Evolutionary conservation across 2,329 filamentous ascomycete species (phyloP), one percentile per base, ranked within the genome.

Genomic region (Alternaria atra): DNA sequence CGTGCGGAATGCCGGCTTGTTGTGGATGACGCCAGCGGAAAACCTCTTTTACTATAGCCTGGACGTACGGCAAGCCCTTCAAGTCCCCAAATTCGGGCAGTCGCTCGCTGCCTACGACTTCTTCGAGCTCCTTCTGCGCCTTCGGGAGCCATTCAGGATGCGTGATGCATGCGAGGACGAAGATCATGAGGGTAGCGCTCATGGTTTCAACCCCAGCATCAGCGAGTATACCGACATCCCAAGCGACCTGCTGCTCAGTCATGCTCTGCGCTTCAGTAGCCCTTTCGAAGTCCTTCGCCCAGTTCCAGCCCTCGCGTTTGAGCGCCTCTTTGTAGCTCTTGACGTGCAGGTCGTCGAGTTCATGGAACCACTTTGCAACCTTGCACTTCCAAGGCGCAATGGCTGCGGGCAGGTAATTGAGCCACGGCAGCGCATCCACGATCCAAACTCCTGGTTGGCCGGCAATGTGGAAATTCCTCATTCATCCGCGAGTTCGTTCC

Each of bases 1-100:
- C 80, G 56, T 85, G 83, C 0, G 82, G 83, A 0, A 81, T 73
- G 0, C 79, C 81, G 1, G 79, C 63, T 0, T 81, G 80, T 0
- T 76, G 75, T 0, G 81, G 77, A 1, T 73, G 67, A 0, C 77
- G 76, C 54, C 77, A 78, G 2, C 74, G 65, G 8, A 78, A 63
- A 8, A 51, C 60, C 54, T 79, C 77, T 23, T 77, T 63, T 1
- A 78, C 55, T 0, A 77, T 54, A 1, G 72, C 76, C 4, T 60
- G 55, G 1, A 76, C 56, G 25, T 75, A 76, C 0, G 73, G 75
- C 12, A 79, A 52, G 0, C 63, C 60, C 0, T 65, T 55, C 0
- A 63, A 12, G 52, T 79, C 77, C 0, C 65, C 63, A 17, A 64
- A 71, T 2, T n/a, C 40, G 6, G 70, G 71, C 32, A 74, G 34